These are phyloP conservation scores for Skeletonema tropicum DNA, from an alignment of 108 stramenopile species.

Conservation along the genomic window DNA sequence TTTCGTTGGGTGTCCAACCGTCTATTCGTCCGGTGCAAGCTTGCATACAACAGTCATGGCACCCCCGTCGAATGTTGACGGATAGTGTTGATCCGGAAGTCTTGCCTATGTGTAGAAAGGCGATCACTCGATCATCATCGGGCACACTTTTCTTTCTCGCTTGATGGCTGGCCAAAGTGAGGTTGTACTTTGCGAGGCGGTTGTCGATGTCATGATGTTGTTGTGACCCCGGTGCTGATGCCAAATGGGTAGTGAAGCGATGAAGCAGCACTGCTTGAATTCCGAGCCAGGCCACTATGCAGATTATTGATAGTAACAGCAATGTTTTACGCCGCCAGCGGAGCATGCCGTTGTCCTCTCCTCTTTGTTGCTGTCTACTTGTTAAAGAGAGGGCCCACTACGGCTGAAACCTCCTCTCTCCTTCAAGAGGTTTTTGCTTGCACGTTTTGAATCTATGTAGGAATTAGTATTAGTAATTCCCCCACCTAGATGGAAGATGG, in stretches of 20 bases:
- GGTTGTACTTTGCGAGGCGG: constrained; percentile 20
- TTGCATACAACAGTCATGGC: constrained; percentile 11
- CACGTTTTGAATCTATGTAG: no score
- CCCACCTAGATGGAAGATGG: no score
- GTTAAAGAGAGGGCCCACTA: not conserved
- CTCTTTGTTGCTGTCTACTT: not conserved
- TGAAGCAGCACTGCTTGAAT: not conserved
- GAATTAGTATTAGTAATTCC: no score
- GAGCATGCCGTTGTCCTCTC: no score
- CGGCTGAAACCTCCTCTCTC: no score
- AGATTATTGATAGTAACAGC: not conserved
- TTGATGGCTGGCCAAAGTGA: not conserved
- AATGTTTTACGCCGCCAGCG: not conserved
- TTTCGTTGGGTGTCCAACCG: constrained; percentile 10
- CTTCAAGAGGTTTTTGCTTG: no score
- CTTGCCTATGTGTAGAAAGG: constrained; percentile 69
- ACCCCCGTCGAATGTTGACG: constrained; percentile 56
- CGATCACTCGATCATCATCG: constrained; percentile 9
- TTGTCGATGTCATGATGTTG: not conserved
- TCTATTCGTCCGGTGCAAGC: constrained; percentile 8
- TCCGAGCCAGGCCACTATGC: not conserved
- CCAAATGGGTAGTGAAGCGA: not conserved
- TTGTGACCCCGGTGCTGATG: not conserved
- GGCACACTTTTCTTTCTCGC: constrained; percentile 1
- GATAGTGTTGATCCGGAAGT: constrained; percentile 70